phyloP scores from a whole-genome alignment of 2,329 filamentous ascomycete species.

The Aureobasidium leucospermi region DNA sequence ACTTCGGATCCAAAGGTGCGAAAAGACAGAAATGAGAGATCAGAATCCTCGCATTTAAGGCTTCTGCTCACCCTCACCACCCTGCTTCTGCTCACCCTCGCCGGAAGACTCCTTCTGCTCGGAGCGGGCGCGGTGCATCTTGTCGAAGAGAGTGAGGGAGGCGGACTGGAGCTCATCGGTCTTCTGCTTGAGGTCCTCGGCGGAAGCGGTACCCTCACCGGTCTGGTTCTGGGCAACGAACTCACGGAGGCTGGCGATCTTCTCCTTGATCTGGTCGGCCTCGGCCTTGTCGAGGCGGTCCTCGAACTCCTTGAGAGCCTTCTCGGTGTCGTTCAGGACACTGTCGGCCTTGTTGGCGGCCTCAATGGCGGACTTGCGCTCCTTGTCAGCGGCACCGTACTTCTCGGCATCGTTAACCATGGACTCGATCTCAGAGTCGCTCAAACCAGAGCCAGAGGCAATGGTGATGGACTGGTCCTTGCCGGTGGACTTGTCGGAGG shows the following conservation, averaged over 20 bases:
- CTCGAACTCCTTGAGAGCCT: constrained; percentile 98
- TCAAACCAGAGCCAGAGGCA: constrained; percentile 98
- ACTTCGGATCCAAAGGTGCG: neutral
- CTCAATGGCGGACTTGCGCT: constrained; percentile 93
- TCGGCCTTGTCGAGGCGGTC: constrained; percentile 97
- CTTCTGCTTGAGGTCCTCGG: constrained; percentile 96
- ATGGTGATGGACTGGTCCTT: constrained; percentile 99
- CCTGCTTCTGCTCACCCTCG: constrained; percentile 31
- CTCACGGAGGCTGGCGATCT: constrained; percentile 77
- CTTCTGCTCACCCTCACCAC: constrained; percentile 30
- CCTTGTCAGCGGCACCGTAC: constrained; percentile 97
- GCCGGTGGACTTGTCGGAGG: constrained; percentile 97
- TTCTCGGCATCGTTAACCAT: constrained; percentile 93
- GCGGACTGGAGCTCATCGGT: constrained; percentile 95
- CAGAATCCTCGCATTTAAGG: constrained; percentile 21
- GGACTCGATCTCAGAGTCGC: constrained; percentile 86
- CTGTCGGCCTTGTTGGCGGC: constrained; percentile 95
- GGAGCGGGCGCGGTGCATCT: constrained; percentile 95
- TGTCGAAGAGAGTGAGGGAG: constrained; percentile 94
- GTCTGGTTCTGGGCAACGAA: constrained; percentile 91
- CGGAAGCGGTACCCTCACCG: constrained; percentile 77
- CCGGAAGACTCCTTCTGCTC: constrained; percentile 42
- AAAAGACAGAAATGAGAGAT: neutral
- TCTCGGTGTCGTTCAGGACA: constrained; percentile 95
- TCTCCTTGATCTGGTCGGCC: constrained; percentile 87